Evolutionary conservation across 1,284 basidiomycete species (phyloP).

Genomic region (Malassezia sp.): DNA sequence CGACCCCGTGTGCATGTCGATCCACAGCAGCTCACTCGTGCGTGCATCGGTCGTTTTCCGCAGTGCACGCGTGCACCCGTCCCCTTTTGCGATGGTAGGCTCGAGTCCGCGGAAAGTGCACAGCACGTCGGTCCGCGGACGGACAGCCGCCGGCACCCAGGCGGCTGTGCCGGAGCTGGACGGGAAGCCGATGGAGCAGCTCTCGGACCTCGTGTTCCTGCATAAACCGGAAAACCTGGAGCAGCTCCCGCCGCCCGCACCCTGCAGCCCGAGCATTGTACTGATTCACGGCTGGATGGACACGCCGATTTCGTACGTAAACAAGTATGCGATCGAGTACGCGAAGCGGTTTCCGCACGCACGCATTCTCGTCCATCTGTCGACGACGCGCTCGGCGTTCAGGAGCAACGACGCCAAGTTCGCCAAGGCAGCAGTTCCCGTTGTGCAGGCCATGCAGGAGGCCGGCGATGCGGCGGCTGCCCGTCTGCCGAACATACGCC

Average conservation of each 20-base stretch:
- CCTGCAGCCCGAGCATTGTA: conserved; percentile 14
- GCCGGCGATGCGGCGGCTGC: neutral
- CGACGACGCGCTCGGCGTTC: conserved; percentile 3
- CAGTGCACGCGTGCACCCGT: no score
- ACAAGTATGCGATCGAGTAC: conserved; percentile 38
- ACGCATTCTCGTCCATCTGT: conserved; percentile 33
- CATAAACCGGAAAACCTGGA: neutral
- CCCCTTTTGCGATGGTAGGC: no score
- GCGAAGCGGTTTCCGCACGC: conserved; percentile 28
- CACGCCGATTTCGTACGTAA: conserved; percentile 28
- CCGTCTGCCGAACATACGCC: neutral
- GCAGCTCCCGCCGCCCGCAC: no score
- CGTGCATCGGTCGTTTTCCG: no score
- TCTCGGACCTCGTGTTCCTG: neutral
- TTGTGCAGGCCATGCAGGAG: neutral
- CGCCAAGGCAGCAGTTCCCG: neutral
- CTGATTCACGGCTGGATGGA: conserved; percentile 44
- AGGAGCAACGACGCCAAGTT: neutral
- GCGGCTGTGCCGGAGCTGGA: no score
- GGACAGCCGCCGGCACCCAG: no score
- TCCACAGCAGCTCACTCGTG: no score
- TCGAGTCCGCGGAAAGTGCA: no score
- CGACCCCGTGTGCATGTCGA: no score
- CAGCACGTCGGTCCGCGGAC: no score
- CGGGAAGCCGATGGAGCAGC: neutral